Evolutionary conservation across 495 filamentous ascomycete genomes (phyloP), one percentile per base, ranked within the genome.

Genomic region (Alectoria sarmentosa): DNA sequence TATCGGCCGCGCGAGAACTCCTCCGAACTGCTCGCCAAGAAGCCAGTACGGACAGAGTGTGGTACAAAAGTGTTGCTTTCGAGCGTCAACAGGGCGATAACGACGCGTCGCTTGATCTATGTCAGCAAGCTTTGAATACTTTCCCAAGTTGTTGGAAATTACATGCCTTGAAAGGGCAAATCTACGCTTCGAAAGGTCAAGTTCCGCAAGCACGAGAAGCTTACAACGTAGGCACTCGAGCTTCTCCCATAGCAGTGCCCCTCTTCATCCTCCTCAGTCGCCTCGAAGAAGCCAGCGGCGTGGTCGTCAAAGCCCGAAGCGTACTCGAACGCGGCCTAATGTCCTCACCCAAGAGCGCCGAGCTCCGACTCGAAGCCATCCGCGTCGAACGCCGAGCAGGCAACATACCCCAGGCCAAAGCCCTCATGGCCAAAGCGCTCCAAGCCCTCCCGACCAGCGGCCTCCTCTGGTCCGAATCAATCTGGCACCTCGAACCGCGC

Each of bases 131-230:
- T 36, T 80, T 99, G 1, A 87, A 91, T 62, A 78, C 90, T n/a
- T 98, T 94, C 75, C 93, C 95, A 15, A 84, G 84, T 57, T 84
- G 88, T 3, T 85, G 90, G 61, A 97, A 97, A 73, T 83, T 99
- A 15, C 96, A 91, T 87, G 96, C 96, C 90, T 90, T 96, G 79
- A 99, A 98, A 76, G 94, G 95, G 6, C 94, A 99, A 69, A 90
- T 98, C 66, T 99, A 98, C 81, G 89, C 96, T 69, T 77, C 83
- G 21, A 82, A 89, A 60, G 83, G 79, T 65, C 89, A 89, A 72
- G 77, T 89, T 44, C 86, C 90, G 0, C 88, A 95, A 72, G 94
- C 95, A 6, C 84, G 92, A 56, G 91, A 99, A 72, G 92, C 95
- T 1, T 98, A 94, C 76, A 84, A 84, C 66, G 89, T 89, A 42